Evolutionary conservation across 1,139 yeast species (phyloP).

Genomic region (Blastobotrys persicus): DNA sequence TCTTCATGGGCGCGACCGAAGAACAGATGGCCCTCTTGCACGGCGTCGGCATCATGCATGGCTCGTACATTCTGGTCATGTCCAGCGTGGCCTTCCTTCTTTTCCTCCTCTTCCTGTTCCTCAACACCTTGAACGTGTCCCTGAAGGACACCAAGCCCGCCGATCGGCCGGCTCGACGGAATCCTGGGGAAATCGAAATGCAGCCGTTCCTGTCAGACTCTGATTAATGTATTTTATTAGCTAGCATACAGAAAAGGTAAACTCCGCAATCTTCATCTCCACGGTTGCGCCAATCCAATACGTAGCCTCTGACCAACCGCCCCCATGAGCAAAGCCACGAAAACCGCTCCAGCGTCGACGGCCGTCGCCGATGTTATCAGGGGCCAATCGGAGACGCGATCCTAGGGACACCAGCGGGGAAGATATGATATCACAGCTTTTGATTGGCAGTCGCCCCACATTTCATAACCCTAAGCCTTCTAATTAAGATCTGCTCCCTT

Average conservation of each 20-base stretch:
- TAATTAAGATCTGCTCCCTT: no score
- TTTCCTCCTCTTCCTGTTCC: conserved; percentile 59
- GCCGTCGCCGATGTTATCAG: no score
- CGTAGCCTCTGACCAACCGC: no score
- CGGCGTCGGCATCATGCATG: conserved; percentile 77
- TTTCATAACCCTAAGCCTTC: not conserved
- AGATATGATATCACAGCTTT: no score
- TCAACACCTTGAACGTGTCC: conserved; percentile 56
- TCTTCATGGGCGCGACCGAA: conserved; percentile 91
- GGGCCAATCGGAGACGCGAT: not conserved
- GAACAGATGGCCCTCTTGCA: conserved; percentile 74
- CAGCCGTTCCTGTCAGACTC: conserved; percentile 19
- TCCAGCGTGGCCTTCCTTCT: conserved; percentile 72
- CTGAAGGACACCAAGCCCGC: conserved; percentile 35
- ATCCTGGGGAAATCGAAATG: conserved; percentile 14
- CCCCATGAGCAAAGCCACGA: no score
- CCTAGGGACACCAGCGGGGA: no score
- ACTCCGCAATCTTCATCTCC: no score
- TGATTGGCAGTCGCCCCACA: not conserved
- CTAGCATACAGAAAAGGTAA: no score
- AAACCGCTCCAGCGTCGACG: no score
- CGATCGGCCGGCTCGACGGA: conserved; percentile 4
- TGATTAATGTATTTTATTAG: not conserved
- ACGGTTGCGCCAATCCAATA: no score
- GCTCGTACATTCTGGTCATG: conserved; percentile 74